Base-by-base conservation (phyloP, 2,329 filamentous ascomycete species). In the Colletotrichum lini region DNA sequence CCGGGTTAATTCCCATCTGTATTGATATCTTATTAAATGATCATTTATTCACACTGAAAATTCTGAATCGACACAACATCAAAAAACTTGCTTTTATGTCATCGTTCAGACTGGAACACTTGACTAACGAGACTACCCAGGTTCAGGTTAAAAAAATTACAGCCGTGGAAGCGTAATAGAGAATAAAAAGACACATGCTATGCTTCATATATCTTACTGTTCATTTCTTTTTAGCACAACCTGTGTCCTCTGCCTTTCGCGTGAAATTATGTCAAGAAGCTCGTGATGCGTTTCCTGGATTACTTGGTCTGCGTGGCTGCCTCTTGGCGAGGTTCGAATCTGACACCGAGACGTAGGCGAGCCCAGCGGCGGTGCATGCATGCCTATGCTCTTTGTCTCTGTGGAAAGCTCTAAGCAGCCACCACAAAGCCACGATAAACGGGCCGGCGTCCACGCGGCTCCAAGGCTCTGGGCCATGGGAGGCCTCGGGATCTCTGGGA, bases 21-120 rank as follows among this genome's bases (percentile, higher is more conserved):
- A 65, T 63, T 68, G 66, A 68, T 68, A 68, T 65, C 60, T 68
- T 65, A 65, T 65, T 68, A 68, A 35, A 65, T 68, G 66, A 68
- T 68, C 49, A 57, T 57, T 68, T 58, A 47, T 68, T 65, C 65
- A 68, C 66, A 68, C 66, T 68, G 66, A 68, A 68, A 68, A 68
- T 68, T 47, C 66, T 68, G 66, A 68, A 65, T 38, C 52, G 66
- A 65, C 66, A 52, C 5, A 13, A 15, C 30, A n/a, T 38, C n/a
- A 8, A 40, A 38, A 9, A 9, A 38, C 26, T 10, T 47, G 6
- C 23, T 40, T 10, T 42, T 44, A 7, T 23, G 42, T 45, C 26
- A 40, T n/a, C 18, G 40, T 1, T 35, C 15, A 7, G 9, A 12
- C 18, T 40, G 9, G 18, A n/a, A 3, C 40, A n/a, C 23, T 57